These are phyloP conservation scores for Aspergillus conjunctus DNA, from an alignment of 495 filamentous ascomycete genomes.

Conservation along the genomic window DNA sequence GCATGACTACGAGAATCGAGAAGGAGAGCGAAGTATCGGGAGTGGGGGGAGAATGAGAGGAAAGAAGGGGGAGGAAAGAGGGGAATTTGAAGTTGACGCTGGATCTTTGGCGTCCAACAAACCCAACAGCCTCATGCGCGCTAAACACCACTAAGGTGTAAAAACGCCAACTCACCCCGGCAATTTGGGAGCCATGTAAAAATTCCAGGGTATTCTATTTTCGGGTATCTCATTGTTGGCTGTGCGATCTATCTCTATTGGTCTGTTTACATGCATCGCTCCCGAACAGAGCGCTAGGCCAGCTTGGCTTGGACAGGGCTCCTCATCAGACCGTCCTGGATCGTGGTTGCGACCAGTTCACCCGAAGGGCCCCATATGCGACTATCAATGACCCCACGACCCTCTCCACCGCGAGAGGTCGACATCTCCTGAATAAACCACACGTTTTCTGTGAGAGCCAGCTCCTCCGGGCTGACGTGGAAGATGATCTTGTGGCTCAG, in stretches of 20 bases:
- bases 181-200: too few relatives aligned
- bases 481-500: slow-evolving; percentile 16
- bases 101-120: too few relatives aligned
- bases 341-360: slow-evolving; percentile 1
- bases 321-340: slow-evolving; percentile 13
- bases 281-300: not conserved
- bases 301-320: slow-evolving; percentile 1
- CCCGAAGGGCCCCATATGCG: slow-evolving; percentile 15
- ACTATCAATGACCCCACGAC: slow-evolving; percentile 3
- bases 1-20: too few relatives aligned
- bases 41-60: too few relatives aligned
- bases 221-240: too few relatives aligned
- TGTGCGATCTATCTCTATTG: not conserved
- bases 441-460: not conserved
- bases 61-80: too few relatives aligned
- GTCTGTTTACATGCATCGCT: not conserved
- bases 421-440: slow-evolving; percentile 18
- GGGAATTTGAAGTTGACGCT: too few relatives aligned
- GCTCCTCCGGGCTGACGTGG: slow-evolving; percentile 11
- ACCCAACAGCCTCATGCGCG: too few relatives aligned
- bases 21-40: too few relatives aligned
- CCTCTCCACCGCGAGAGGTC: not conserved
- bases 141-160: too few relatives aligned
- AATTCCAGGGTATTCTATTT: too few relatives aligned
- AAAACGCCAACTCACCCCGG: too few relatives aligned